Evolutionary conservation across 805 yeast species (phyloP).

Genomic region (Millerago galiae): DNA sequence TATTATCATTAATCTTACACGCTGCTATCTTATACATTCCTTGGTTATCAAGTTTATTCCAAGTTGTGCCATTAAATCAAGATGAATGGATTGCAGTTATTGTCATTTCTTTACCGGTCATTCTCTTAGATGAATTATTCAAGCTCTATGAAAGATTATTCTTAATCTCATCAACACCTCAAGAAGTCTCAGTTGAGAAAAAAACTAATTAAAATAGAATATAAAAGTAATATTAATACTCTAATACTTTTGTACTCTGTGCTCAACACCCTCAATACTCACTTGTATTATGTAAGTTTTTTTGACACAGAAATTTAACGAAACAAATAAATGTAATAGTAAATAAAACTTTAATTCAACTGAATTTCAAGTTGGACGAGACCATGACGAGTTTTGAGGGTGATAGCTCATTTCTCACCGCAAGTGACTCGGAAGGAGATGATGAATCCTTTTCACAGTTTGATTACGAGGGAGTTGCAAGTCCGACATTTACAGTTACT

Average conservation of each 20-base stretch:
- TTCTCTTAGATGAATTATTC: slow-evolving; percentile 31
- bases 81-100: slow-evolving; percentile 32
- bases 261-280: too few species aligned
- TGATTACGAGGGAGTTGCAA: slow-evolving; percentile 13
- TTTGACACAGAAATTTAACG: too few species aligned
- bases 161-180: slow-evolving; percentile 1
- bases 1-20: slow-evolving; percentile 30
- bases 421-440: background rate
- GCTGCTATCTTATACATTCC: slow-evolving; percentile 29
- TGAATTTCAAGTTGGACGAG: too few species aligned
- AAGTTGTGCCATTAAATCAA: slow-evolving; percentile 27
- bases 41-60: slow-evolving; percentile 26
- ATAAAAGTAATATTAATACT: too few species aligned
- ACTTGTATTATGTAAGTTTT: too few species aligned
- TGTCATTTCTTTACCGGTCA: slow-evolving; percentile 30
- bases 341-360: too few species aligned
- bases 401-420: background rate
- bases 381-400: background rate
- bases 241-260: too few species aligned
- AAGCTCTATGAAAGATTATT: slow-evolving; percentile 28
- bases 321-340: too few species aligned
- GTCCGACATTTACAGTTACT: slow-evolving; percentile 58
- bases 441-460: background rate
- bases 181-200: background rate
- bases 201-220: slow-evolving; percentile 1